These are phyloP conservation scores for Hyphopichia buzzinii DNA, from an alignment of 1,139 yeast species.

Conservation along the genomic window DNA sequence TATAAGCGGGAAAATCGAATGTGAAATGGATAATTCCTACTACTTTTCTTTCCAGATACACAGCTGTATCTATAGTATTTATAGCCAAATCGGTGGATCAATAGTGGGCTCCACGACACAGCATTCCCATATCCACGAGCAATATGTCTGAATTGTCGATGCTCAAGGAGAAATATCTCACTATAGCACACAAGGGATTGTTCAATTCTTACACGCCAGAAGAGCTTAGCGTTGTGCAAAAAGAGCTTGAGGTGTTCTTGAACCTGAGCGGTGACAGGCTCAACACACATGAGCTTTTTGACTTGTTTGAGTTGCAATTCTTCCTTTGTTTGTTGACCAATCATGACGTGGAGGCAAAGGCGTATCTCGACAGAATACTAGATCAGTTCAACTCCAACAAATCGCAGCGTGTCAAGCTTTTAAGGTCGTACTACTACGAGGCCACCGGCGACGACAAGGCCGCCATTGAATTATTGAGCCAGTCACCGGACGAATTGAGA, in stretches of 20 bases:
- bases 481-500: slow-evolving; percentile 33
- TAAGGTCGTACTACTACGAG: slow-evolving; percentile 58
- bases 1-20: no score
- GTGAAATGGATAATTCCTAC: no score
- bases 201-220: slow-evolving; percentile 37
- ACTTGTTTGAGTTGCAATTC: slow-evolving; percentile 69
- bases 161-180: slow-evolving; percentile 23
- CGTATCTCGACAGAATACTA: slow-evolving; percentile 56
- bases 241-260: slow-evolving; percentile 33
- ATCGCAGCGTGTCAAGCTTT: slow-evolving; percentile 57
- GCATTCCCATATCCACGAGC: no score
- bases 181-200: slow-evolving; percentile 30
- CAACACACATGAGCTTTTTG: slow-evolving; percentile 51
- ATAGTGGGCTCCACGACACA: not conserved
- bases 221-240: slow-evolving; percentile 29
- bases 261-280: slow-evolving; percentile 25
- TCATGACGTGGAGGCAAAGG: slow-evolving; percentile 70
- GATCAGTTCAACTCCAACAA: slow-evolving; percentile 60
- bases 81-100: not conserved
- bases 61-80: no score
- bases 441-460: slow-evolving; percentile 42
- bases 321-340: slow-evolving; percentile 62
- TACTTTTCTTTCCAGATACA: no score
- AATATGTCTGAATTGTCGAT: slow-evolving; percentile 13
- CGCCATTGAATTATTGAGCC: slow-evolving; percentile 38